Evolutionary conservation across 331 rosid species (phyloP), one percentile per base, ranked within the genome.

Genomic region (Pyrus hybrid): DNA sequence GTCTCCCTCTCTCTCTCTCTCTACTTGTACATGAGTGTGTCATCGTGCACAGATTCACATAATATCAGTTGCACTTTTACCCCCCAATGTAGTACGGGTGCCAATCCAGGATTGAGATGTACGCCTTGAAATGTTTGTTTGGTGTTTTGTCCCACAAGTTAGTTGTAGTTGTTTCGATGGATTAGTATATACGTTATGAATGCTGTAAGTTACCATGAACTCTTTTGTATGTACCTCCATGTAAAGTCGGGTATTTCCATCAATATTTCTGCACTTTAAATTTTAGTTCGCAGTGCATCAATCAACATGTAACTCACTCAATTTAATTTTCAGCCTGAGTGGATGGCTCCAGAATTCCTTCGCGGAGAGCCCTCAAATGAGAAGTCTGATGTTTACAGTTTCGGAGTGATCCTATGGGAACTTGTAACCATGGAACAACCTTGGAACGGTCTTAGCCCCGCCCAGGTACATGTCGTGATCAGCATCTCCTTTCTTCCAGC

Each of bases 281-380:
- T 32, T 83, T 79, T 81, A 70, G 78, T 82, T 82, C 21, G 76
- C 83, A 47, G 76, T 79, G 78, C 81, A 70, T 82, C 77, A 75
- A 75, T 69, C 80, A 75, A 58, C 72, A 83, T 82, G 72, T 84
- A 83, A 87, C 88, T 75, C 76, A 73, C 77, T 80, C 82, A 35
- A 71, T 87, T 81, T 86, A 87, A 60, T 84, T 90, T 92, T 84
- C 84, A 95, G 99, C 96, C 97, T 0, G 99, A 92, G 93, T 95
- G 99, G 99, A 95, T 95, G 99, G 99, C 99, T 83, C 99, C 99
- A 6, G 97, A 95, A 74, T 95, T 95, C 84, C 99, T 95, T 64
- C 97, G 93, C 0, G 99, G 97, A 72, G 99, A 95, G 76, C 97
- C 97, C 43, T 89, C 97, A 25, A 88, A 92, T 76, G 99, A 95